These are phyloP conservation scores for Brassica hybrid DNA, from an alignment of 441 rosid species.

Conservation along the genomic window DNA sequence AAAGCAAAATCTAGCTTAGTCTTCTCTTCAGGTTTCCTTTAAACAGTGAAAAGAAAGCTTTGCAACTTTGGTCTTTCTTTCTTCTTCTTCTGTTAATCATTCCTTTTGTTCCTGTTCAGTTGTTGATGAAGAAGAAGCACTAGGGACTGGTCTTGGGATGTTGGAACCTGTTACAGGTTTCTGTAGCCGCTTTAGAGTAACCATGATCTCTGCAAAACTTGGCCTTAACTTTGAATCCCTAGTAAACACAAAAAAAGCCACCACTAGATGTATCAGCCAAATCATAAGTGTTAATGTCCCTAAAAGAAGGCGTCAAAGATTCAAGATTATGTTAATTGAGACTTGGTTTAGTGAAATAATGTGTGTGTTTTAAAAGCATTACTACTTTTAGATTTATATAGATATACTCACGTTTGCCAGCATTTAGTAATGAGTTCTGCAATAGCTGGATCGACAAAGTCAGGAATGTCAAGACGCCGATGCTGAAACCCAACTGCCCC, in stretches of 20 bases:
- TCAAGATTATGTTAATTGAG: neutral
- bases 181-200: slow-evolving; percentile 84
- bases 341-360: neutral
- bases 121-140: slow-evolving; percentile 28
- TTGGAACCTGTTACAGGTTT: slow-evolving; percentile 65
- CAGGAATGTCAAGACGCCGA: slow-evolving; percentile 90
- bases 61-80: slow-evolving; percentile 15
- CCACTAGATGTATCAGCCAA: slow-evolving; percentile 17
- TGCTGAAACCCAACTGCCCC: slow-evolving; percentile 99
- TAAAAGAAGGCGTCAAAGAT: neutral
- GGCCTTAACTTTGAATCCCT: slow-evolving; percentile 95
- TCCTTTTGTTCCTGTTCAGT: slow-evolving; percentile 38
- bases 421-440: slow-evolving; percentile 81
- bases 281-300: neutral
- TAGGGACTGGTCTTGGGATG: slow-evolving; percentile 52
- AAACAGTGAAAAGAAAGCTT: slow-evolving; percentile 13
- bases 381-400: neutral
- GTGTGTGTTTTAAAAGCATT: neutral
- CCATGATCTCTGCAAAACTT: slow-evolving; percentile 90
- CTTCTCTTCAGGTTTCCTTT: neutral
- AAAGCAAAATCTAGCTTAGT: neutral
- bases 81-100: slow-evolving; percentile 14
- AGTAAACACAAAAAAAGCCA: slow-evolving; percentile 1
- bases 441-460: slow-evolving; percentile 70
- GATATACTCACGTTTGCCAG: slow-evolving; percentile 92